Conservation (phyloP, 805 yeast genomes). For the Danielia reshetovae region DNA sequence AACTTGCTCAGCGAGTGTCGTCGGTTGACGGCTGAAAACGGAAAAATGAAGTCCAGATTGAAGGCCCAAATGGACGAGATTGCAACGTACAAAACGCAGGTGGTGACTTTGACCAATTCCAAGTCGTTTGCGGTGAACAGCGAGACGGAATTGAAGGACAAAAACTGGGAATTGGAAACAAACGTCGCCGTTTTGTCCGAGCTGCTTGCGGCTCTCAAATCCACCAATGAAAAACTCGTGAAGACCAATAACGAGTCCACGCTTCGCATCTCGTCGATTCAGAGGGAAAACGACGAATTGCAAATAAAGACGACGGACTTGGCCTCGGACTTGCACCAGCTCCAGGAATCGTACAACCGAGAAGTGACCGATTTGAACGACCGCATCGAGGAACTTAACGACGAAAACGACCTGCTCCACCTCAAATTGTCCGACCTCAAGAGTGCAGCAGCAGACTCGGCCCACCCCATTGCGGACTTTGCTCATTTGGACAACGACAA, state of each 20-base stretch:
- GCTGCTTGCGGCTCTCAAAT: slow-evolving; percentile 35
- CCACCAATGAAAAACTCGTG: slow-evolving; percentile 37
- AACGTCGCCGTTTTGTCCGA: slow-evolving; percentile 45
- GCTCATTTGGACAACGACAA: slow-evolving; percentile 2
- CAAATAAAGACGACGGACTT: slow-evolving; percentile 37
- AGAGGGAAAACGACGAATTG: slow-evolving; percentile 48
- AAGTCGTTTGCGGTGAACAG: slow-evolving; percentile 31
- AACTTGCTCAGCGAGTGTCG: slow-evolving; percentile 68
- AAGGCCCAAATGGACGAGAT: slow-evolving; percentile 42
- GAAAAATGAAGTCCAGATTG: slow-evolving; percentile 40
- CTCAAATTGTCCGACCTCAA: slow-evolving; percentile 24
- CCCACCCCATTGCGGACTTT: neutral
- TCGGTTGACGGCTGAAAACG: slow-evolving; percentile 62
- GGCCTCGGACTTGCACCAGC: slow-evolving; percentile 33
- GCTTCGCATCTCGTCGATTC: slow-evolving; percentile 23
- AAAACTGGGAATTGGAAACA: slow-evolving; percentile 63
- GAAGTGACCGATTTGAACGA: slow-evolving; percentile 48
- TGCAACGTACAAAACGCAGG: slow-evolving; percentile 33
- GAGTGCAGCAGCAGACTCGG: slow-evolving; percentile 3
- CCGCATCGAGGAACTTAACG: slow-evolving; percentile 58
- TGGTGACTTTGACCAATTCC: slow-evolving; percentile 31
- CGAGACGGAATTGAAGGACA: slow-evolving; percentile 53
- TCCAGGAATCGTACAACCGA: slow-evolving; percentile 31
- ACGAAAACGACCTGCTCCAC: slow-evolving; percentile 62
- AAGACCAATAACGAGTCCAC: slow-evolving; percentile 30